Evolutionary conservation across 73 alveolate genomes (phyloP), one percentile per base, ranked within the genome.

Genomic region (Chromera velia): DNA sequence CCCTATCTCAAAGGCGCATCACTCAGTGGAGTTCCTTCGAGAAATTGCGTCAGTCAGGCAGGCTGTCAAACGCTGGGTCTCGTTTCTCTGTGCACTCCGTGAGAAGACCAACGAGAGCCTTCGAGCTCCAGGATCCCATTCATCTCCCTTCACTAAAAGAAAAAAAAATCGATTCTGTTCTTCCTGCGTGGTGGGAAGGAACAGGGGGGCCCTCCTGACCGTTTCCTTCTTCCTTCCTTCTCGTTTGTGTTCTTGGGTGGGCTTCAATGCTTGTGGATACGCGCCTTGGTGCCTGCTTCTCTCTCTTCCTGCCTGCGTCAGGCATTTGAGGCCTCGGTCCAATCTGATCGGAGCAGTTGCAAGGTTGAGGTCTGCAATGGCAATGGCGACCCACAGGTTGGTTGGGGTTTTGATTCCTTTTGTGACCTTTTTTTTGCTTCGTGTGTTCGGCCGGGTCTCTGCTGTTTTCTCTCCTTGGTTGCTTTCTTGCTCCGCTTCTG

Each of bases 321-420:
- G 98, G 75, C 99, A 97, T 75, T 82, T 97, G 82, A 90, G 99
- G 77, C 99, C 99, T 33, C 90, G 99, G 79, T 88, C 99, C 9
- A 93, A 97, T 89, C 67, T 94, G 71, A 93, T 97, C 82, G 97
- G 99, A 40, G 93, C 95, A 64, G 98, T 95, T 32, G 92, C 99
- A 7, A 86, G 99, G 78, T 93, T 97, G 46, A 90, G 99, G 86
- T 93, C 95, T 82, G 96, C 91, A 81, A 82, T 95, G 69, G 98
- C 99, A 0, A 86, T 88, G 76, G 99, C 99, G 48, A 95, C 99
- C 68, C 99, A 97, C 81, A 84, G 82, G 29, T 97, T 91, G 87
- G 95, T 94, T 97, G 90, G 74, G 82, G 72, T 26, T 19, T 28
- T 0, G 28, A 27, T 31, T 28, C 34, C 1, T 13, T 0, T 64